phyloP scores from a whole-genome alignment of 148 eudicot species.

The Arctostaphylos glauca region DNA sequence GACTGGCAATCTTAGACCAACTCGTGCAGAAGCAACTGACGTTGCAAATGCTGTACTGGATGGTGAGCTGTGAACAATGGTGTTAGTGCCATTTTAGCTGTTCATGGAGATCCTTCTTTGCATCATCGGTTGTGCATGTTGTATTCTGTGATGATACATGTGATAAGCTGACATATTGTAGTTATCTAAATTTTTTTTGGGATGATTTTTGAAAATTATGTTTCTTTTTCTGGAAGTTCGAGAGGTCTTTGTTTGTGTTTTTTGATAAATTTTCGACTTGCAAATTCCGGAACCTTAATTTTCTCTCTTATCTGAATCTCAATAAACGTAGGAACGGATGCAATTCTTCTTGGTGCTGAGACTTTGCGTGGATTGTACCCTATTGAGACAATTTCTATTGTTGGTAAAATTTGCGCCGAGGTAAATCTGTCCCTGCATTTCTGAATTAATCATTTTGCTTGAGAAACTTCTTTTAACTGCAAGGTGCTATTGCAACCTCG shows the following conservation, averaged over 20 bases:
- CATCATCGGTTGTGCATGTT: background rate
- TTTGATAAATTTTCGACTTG: background rate
- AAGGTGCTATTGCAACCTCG: background rate
- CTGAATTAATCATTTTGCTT: background rate
- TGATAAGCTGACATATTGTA: slow-evolving; percentile 2
- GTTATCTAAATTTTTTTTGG: background rate
- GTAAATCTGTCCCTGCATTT: slow-evolving; percentile 28
- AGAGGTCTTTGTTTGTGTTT: background rate
- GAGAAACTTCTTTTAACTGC: background rate
- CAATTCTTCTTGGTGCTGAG: slow-evolving; percentile 99
- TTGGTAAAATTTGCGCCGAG: slow-evolving; percentile 91
- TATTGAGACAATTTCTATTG: slow-evolving; percentile 77
- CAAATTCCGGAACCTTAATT: background rate
- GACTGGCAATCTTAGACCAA: slow-evolving; percentile 91
- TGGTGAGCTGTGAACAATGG: slow-evolving; percentile 39
- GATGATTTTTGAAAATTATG: background rate
- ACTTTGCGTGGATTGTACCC: slow-evolving; percentile 91
- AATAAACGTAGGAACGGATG: slow-evolving; percentile 73
- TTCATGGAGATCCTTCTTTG: background rate
- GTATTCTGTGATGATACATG: background rate
- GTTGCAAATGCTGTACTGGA: slow-evolving; percentile 87
- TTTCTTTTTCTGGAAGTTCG: background rate
- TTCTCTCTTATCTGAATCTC: slow-evolving; percentile 12
- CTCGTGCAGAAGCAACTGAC: slow-evolving; percentile 94
- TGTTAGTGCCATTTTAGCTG: background rate